Conservation (phyloP, 805 yeast species). For the Hanseniaspora vineae region DNA sequence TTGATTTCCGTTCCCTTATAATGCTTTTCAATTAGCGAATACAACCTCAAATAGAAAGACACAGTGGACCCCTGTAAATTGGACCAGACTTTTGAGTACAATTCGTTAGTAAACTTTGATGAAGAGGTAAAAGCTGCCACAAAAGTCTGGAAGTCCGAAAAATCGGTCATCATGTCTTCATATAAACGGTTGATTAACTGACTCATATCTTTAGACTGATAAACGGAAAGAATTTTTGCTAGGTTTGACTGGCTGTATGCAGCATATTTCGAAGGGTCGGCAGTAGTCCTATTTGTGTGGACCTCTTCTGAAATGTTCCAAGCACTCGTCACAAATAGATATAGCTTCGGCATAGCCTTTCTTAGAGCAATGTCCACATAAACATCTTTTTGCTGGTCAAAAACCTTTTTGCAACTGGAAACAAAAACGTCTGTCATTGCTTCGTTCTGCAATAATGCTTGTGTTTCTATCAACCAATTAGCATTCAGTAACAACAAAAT, state of each 20-base stretch:
- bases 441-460: slow-evolving; percentile 7
- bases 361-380: slow-evolving; percentile 37
- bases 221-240: slow-evolving; percentile 40
- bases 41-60: slow-evolving; percentile 40
- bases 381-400: slow-evolving; percentile 22
- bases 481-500: neutral
- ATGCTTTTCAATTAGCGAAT: slow-evolving; percentile 43
- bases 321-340: slow-evolving; percentile 51
- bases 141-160: slow-evolving; percentile 6
- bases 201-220: slow-evolving; percentile 46
- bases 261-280: slow-evolving; percentile 44
- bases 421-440: slow-evolving; percentile 13
- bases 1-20: slow-evolving; percentile 37
- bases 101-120: slow-evolving; percentile 35
- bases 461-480: neutral
- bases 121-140: slow-evolving; percentile 6
- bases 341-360: slow-evolving; percentile 53
- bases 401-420: slow-evolving; percentile 15
- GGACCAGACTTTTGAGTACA: slow-evolving; percentile 55
- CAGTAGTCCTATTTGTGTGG: slow-evolving; percentile 15
- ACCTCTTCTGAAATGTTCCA: slow-evolving; percentile 19
- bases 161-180: slow-evolving; percentile 29
- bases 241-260: slow-evolving; percentile 51
- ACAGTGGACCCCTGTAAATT: slow-evolving; percentile 55
- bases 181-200: slow-evolving; percentile 42